phyloP scores from a whole-genome alignment of 768 basidiomycete species.

The Fomitopsis serialis region DNA sequence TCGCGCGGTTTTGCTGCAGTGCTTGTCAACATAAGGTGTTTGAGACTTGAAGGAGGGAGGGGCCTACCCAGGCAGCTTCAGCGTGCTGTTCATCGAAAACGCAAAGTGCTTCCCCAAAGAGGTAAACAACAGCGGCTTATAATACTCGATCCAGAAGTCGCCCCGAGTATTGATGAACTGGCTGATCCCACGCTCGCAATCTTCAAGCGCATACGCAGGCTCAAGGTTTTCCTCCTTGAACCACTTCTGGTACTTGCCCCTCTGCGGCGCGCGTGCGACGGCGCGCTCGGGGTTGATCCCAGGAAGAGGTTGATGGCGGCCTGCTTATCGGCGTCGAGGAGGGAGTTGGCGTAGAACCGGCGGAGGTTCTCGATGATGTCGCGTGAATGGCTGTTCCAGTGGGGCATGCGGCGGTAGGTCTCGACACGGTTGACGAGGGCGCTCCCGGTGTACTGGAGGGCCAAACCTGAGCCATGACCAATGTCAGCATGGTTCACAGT shows the following conservation, averaged over 20 bases:
- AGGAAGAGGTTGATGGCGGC: conserved; percentile 97
- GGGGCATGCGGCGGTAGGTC: conserved; percentile 90
- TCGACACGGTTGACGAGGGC: conserved; percentile 95
- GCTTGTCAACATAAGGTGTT: neutral
- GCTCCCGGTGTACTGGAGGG: conserved; percentile 94
- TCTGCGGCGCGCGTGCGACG: conserved; percentile 41
- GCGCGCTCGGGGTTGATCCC: conserved; percentile 56
- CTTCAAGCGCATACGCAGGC: conserved; percentile 59
- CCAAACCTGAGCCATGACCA: conserved; percentile 56
- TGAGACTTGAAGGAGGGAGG: neutral
- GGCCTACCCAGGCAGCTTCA: conserved; percentile 74
- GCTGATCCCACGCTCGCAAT: conserved; percentile 57
- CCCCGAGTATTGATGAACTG: conserved; percentile 54
- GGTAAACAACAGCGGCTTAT: conserved; percentile 79
- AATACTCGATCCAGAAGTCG: conserved; percentile 89
- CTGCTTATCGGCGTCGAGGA: conserved; percentile 96
- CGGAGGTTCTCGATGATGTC: conserved; percentile 95
- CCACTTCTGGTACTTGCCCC: conserved; percentile 83
- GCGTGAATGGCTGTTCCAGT: conserved; percentile 96
- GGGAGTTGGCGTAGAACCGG: conserved; percentile 91
- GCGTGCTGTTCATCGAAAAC: conserved; percentile 87
- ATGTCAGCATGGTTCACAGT: neutral
- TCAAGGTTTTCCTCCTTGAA: conserved; percentile 67
- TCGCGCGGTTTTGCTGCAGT: conserved; percentile 67
- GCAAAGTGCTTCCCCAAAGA: conserved; percentile 85